These are phyloP conservation scores for Leccinum proximum DNA, from an alignment of 1,284 basidiomycete genomes.

Conservation along the genomic window DNA sequence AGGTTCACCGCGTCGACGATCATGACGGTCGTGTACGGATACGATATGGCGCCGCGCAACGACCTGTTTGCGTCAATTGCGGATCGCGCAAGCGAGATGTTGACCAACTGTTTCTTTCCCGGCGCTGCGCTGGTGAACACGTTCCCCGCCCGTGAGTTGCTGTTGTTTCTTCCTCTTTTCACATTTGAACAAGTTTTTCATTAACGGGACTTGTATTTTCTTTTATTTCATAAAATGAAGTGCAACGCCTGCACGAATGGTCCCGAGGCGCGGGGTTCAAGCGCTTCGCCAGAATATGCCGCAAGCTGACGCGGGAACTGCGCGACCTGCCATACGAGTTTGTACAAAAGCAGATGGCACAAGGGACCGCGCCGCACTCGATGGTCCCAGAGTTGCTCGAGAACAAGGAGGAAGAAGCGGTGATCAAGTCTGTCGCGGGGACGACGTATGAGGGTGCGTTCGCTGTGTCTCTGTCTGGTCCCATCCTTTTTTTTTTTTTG, in stretches of 20 bases:
- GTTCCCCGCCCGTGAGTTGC: conserved; percentile 25
- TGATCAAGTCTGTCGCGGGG: conserved; percentile 27
- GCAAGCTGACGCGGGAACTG: conserved; percentile 20
- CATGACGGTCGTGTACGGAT: conserved; percentile 33
- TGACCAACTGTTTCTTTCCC: conserved; percentile 25
- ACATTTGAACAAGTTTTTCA: too few species aligned
- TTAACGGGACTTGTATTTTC: not conserved
- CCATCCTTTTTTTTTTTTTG: not conserved
- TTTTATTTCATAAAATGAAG: conserved; percentile 5
- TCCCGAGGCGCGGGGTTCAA: conserved; percentile 32
- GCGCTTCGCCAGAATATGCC: conserved; percentile 15
- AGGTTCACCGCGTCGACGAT: conserved; percentile 28
- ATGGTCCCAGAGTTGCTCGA: conserved; percentile 25
- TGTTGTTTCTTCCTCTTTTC: not conserved
- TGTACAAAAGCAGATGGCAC: conserved; percentile 21
- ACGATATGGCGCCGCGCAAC: conserved; percentile 29
- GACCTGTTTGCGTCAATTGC: conserved; percentile 32
- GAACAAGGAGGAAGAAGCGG: conserved; percentile 20
- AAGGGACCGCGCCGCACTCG: conserved; percentile 17
- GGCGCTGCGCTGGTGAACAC: conserved; percentile 26
- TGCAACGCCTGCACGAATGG: conserved; percentile 28
- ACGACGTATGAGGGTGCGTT: conserved; percentile 17
- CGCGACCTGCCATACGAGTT: conserved; percentile 27
- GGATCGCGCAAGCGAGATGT: conserved; percentile 27
- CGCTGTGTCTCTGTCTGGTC: not conserved